phyloP scores from a whole-genome alignment of 108 stramenopile species.

The Cyclotella kingstonii region DNA sequence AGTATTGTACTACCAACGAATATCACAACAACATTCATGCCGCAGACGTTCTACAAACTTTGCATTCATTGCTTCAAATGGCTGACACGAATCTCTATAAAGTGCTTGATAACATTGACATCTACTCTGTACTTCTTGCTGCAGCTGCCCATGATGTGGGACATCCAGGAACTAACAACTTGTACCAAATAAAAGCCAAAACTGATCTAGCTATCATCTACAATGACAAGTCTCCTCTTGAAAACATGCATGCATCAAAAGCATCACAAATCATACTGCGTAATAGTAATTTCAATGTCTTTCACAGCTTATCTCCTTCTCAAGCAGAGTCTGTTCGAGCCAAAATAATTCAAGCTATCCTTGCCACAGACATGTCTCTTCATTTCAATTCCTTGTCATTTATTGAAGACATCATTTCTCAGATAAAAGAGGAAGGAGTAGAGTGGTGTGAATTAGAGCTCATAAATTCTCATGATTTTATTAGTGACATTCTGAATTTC shows the following conservation, averaged over 20 bases:
- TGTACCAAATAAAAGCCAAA: constrained; percentile 61
- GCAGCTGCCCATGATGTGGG: constrained; percentile 84
- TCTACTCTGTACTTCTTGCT: constrained; percentile 62
- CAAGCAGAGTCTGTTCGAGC: constrained; percentile 40
- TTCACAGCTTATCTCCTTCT: constrained; percentile 11
- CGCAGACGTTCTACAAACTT: constrained; percentile 66
- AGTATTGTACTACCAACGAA: constrained; percentile 28
- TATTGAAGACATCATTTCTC: constrained; percentile 20
- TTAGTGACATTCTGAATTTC: constrained; percentile 35
- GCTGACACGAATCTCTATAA: constrained; percentile 21
- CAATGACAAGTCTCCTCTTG: constrained; percentile 73
- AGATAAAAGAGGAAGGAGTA: constrained; percentile 22
- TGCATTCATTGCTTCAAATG: constrained; percentile 47
- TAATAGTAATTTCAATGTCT: constrained; percentile 27
- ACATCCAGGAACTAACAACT: constrained; percentile 83
- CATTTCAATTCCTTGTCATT: constrained; percentile 52
- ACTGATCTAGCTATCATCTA: constrained; percentile 64
- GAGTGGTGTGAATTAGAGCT: constrained; percentile 6
- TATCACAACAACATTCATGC: constrained; percentile 88
- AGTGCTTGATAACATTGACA: constrained; percentile 38
- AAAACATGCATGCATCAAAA: constrained; percentile 77
- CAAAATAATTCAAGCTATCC: constrained; percentile 62
- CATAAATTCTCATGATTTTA: neutral
- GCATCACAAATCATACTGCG: constrained; percentile 40
- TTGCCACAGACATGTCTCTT: constrained; percentile 82